Conservation (phyloP, 1,139 yeast genomes). For the Taphrina populina region DNA sequence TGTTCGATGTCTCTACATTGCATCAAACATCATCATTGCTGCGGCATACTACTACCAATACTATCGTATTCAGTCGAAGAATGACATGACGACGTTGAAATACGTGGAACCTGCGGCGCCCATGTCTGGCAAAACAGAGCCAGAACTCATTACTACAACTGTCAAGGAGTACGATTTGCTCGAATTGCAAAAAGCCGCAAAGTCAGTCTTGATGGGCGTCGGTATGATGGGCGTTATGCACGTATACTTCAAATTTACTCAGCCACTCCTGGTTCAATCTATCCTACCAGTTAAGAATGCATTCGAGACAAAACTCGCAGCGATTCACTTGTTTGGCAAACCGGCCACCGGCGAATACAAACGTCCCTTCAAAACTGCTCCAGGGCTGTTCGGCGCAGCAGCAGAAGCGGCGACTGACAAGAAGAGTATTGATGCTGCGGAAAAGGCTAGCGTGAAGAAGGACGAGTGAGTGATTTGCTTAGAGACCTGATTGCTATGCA, state of each 20-base stretch:
- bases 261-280: slow-evolving; percentile 94
- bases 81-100: slow-evolving; percentile 79
- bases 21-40: slow-evolving; percentile 67
- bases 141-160: slow-evolving; percentile 77
- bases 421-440: slow-evolving; percentile 81
- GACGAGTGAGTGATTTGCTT: slow-evolving; percentile 59
- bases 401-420: slow-evolving; percentile 73
- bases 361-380: slow-evolving; percentile 87
- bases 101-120: slow-evolving; percentile 85
- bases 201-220: slow-evolving; percentile 74
- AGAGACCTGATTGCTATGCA: neutral
- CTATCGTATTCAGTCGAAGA: slow-evolving; percentile 14
- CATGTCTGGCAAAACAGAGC: slow-evolving; percentile 69
- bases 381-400: slow-evolving; percentile 72
- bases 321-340: slow-evolving; percentile 81
- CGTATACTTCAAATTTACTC: slow-evolving; percentile 93
- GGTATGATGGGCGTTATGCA: slow-evolving; percentile 99
- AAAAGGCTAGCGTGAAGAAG: slow-evolving; percentile 90
- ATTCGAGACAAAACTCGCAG: slow-evolving; percentile 84
- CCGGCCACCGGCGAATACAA: slow-evolving; percentile 88
- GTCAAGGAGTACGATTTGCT: slow-evolving; percentile 79
- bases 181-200: slow-evolving; percentile 31
- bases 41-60: slow-evolving; percentile 52
- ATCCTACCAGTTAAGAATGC: slow-evolving; percentile 87
- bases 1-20: slow-evolving; percentile 70